Percentiles rank a stretch among this genome's conserved stretches.
phyloP scores from a whole-genome alignment of 179 eudicot species.

The Spergularia azorica region DNA sequence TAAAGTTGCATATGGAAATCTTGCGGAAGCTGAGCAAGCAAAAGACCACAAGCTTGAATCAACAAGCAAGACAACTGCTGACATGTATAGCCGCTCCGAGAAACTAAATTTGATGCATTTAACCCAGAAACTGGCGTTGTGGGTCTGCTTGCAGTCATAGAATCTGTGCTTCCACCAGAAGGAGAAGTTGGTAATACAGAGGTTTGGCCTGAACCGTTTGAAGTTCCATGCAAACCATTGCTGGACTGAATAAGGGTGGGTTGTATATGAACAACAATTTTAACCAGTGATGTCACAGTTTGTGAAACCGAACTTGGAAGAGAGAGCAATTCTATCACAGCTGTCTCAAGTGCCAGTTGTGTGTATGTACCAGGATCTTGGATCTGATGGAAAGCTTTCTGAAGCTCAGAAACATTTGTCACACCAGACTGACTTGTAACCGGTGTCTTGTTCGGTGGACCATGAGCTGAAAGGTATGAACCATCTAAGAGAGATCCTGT shows the following conservation, averaged over 20 bases:
- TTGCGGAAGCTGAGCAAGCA: conserved; percentile 91
- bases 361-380: conserved; percentile 98
- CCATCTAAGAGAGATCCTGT: conserved; percentile 55
- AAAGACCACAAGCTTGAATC: conserved; percentile 96
- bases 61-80: conserved; percentile 94
- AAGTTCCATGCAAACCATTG: conserved; percentile 68
- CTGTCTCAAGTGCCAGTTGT: conserved; percentile 93
- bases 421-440: conserved; percentile 58
- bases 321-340: conserved; percentile 89
- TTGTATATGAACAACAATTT: conserved; percentile 85
- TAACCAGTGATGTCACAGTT: conserved; percentile 78
- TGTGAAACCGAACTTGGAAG: conserved; percentile 85
- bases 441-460: conserved; percentile 52
- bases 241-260: conserved; percentile 88
- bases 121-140: conserved; percentile 67
- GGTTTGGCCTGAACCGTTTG: conserved; percentile 57
- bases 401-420: conserved; percentile 59
- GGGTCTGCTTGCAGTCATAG: conserved; percentile 75
- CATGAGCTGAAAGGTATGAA: conserved; percentile 45
- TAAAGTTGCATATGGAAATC: conserved; percentile 89
- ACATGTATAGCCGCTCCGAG: conserved; percentile 89
- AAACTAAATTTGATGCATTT: conserved; percentile 67
- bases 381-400: conserved; percentile 86
- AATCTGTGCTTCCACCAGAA: conserved; percentile 97
- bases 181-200: conserved; percentile 93